These are phyloP conservation scores for Ustilago cynodontis DNA, from an alignment of 1,284 basidiomycete genomes.

Conservation along the genomic window DNA sequence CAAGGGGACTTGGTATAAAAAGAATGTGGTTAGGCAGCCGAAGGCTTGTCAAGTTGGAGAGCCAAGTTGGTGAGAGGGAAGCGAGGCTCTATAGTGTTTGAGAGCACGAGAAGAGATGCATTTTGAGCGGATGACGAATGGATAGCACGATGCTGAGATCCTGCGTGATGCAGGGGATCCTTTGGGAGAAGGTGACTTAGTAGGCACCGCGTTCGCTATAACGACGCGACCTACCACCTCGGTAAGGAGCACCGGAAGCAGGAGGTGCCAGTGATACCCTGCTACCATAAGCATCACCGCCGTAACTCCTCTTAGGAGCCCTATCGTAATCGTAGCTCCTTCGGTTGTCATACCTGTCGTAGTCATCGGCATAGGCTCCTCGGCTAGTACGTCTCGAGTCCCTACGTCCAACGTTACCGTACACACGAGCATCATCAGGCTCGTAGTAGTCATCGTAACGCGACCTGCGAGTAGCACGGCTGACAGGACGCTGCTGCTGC, in stretches of 20 bases:
- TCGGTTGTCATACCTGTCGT: constrained; percentile 32
- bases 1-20: neutral
- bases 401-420: constrained; percentile 43
- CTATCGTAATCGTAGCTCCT: constrained; percentile 47
- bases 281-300: constrained; percentile 36
- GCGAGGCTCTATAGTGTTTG: neutral
- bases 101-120: neutral
- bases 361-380: constrained; percentile 19
- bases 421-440: constrained; percentile 45
- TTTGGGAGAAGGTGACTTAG: constrained; percentile 8
- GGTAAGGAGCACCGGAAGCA: constrained; percentile 34
- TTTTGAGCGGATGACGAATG: neutral
- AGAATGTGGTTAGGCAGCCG: neutral
- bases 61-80: neutral
- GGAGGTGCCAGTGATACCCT: constrained; percentile 32
- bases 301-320: constrained; percentile 33
- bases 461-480: constrained; percentile 45
- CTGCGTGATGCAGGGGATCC: neutral
- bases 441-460: constrained; percentile 53
- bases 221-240: constrained; percentile 46
- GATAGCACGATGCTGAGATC: neutral
- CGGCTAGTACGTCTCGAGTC: constrained; percentile 31
- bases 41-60: neutral
- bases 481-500: constrained; percentile 33
- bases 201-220: constrained; percentile 55